Percentiles rank a stretch among this genome's conserved stretches.
phyloP scores from a whole-genome alignment of 1,139 yeast species.

The Pichia sp. region DNA sequence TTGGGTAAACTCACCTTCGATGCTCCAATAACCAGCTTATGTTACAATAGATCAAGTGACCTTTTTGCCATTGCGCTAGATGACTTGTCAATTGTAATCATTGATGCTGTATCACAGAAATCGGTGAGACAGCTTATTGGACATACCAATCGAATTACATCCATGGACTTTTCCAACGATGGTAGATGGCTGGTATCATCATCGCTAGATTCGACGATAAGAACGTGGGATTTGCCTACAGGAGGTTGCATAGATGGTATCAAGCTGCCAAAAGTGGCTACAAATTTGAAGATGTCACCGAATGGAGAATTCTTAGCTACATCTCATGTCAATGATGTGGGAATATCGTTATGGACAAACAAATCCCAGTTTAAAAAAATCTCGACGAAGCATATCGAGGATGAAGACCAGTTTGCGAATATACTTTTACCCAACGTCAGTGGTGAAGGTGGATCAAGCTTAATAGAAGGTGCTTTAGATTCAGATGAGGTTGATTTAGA shows the following conservation, averaged over 20 bases:
- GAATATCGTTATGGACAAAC: conserved; percentile 90
- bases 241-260: conserved; percentile 97
- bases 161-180: conserved; percentile 88
- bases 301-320: conserved; percentile 91
- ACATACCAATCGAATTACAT: conserved; percentile 83
- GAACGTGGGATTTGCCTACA: conserved; percentile 98
- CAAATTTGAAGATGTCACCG: conserved; percentile 77
- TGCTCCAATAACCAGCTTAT: conserved; percentile 74
- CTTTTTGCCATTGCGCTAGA: conserved; percentile 82
- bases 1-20: conserved; percentile 66
- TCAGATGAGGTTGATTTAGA: conserved; percentile 22
- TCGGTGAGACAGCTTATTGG: conserved; percentile 88
- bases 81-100: conserved; percentile 75
- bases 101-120: conserved; percentile 77
- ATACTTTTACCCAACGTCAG: conserved; percentile 71
- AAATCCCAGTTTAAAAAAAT: conserved; percentile 72
- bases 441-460: conserved; percentile 72
- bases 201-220: conserved; percentile 77
- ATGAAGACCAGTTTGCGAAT: conserved; percentile 64
- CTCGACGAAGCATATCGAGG: conserved; percentile 71
- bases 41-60: conserved; percentile 78
- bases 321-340: conserved; percentile 85
- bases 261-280: conserved; percentile 69
- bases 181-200: conserved; percentile 93
- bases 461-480: conserved; percentile 76